A percentile compares a stretch with the other conserved stretches of the same genome.
Evolutionary conservation across 257 asterid genomes (phyloP).

Genomic region (Nicotiana noctiflora): DNA sequence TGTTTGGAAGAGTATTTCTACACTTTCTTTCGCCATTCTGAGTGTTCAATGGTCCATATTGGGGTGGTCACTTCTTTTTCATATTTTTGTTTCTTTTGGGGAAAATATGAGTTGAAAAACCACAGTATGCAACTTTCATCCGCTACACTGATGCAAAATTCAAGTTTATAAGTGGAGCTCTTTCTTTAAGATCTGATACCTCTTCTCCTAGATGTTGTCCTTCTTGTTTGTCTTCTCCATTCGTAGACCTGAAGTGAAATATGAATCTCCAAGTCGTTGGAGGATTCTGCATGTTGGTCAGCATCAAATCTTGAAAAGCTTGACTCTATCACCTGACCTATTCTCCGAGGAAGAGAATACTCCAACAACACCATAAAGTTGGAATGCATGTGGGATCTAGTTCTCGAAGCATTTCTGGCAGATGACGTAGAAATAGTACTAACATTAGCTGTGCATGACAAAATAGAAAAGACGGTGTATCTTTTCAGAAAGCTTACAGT

Average conservation of each 20-base stretch:
- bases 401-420: not conserved
- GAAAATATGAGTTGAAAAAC: not conserved
- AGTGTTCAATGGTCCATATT: not conserved
- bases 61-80: not conserved
- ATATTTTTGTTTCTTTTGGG: not conserved
- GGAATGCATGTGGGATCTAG: not conserved
- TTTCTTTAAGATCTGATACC: not conserved
- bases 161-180: conserved; percentile 1
- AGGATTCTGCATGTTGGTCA: not conserved
- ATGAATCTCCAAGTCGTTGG: not conserved
- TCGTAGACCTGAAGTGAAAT: not conserved
- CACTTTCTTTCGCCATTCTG: not conserved
- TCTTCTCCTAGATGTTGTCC: not conserved
- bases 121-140: not conserved
- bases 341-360: not conserved
- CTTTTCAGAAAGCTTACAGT: not conserved
- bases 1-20: not conserved
- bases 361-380: not conserved
- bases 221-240: not conserved
- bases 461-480: not conserved
- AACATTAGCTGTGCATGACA: not conserved
- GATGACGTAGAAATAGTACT: not conserved
- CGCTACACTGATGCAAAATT: not conserved
- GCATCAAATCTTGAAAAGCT: not conserved
- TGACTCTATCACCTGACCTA: not conserved